Percentiles rank a stretch among this genome's conserved stretches.
Evolutionary conservation across 164 flowering plant species (phyloP).

Genomic region (Nymphaea colorata): DNA sequence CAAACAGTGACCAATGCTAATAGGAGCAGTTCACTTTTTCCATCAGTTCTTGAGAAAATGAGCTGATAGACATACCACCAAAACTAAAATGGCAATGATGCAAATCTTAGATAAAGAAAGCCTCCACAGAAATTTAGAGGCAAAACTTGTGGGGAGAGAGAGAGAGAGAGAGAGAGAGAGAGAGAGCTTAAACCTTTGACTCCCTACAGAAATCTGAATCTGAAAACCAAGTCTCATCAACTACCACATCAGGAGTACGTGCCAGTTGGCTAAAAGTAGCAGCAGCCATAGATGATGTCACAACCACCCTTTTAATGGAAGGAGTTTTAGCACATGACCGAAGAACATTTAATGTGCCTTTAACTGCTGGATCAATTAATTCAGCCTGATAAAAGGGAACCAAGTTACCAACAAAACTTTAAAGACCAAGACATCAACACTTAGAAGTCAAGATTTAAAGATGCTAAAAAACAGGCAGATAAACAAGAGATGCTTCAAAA

Average conservation of each 20-base stretch:
- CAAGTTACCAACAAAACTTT: not conserved
- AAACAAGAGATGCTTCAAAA: too few species aligned
- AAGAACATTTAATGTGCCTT: constrained; percentile 62
- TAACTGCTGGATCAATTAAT: constrained; percentile 47
- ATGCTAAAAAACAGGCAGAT: not conserved
- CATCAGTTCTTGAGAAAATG: too few species aligned
- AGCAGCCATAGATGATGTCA: constrained; percentile 56
- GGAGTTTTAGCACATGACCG: constrained; percentile 34
- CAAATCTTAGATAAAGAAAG: not conserved
- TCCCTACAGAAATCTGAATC: constrained; percentile 25
- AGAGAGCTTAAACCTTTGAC: constrained; percentile 16
- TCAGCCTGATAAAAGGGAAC: constrained; percentile 29
- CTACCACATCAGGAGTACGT: constrained; percentile 32
- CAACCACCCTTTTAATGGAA: constrained; percentile 40
- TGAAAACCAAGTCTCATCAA: constrained; percentile 62
- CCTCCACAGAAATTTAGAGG: not conserved
- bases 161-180: too few species aligned
- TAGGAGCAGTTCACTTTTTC: too few species aligned
- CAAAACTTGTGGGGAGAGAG: too few species aligned
- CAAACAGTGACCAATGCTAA: too few species aligned
- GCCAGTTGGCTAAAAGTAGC: constrained; percentile 24
- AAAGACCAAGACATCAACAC: too few species aligned
- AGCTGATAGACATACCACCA: too few species aligned
- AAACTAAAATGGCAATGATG: not conserved
- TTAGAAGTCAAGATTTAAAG: too few species aligned